Base-by-base conservation (phyloP, 2,329 filamentous ascomycete species). In the Trichoderma guizhouense region DNA sequence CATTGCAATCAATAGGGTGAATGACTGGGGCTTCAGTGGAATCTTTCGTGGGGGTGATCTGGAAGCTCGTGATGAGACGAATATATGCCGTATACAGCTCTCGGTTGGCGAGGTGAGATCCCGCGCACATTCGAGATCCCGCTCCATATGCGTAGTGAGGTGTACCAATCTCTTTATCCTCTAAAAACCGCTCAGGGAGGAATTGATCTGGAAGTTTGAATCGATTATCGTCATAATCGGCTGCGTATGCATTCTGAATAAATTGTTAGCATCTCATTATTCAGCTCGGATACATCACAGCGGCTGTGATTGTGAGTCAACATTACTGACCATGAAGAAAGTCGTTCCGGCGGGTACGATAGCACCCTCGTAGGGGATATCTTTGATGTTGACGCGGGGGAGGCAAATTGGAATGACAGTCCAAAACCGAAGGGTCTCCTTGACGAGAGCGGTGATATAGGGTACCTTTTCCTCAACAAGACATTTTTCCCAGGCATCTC, bases 361-460 rank as follows among this genome's bases (percentile, higher is more conserved):
- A 0, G 89, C 84, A 18, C 88, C 88, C 28, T 92, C 84, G 82
- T 90, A 95, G 5, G 87, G 84, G 71, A 95, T 92, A 73, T 92
- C 90, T 75, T 91, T 92, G 78, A 92, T 91, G 73, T 86, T 92
- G 18, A 89, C 89, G 4, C 93, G 85, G 0, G 93, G 93, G 1
- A 96, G 85, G 76, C 90, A 93, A 76, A 96, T 91, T 2, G 92
- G 92, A 74, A 95, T 92, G 34, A 95, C 92, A 3, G 90, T 92
- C 87, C 90, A 95, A 84, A 89, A 95, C 30, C 93, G 88, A 0
- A 95, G 84, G 1, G 91, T 89, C 78, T 96, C 93, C 77, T 94
- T 94, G 73, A 93, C 91, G 7, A 96, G 81, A 0, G 93, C 93
- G 0, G 91, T 93, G 72, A 96, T 84, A 79, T 94, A 96, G 0